Evolutionary conservation across 345 rosid genomes (phyloP).

Genomic region (Rubroshorea leprosula): DNA sequence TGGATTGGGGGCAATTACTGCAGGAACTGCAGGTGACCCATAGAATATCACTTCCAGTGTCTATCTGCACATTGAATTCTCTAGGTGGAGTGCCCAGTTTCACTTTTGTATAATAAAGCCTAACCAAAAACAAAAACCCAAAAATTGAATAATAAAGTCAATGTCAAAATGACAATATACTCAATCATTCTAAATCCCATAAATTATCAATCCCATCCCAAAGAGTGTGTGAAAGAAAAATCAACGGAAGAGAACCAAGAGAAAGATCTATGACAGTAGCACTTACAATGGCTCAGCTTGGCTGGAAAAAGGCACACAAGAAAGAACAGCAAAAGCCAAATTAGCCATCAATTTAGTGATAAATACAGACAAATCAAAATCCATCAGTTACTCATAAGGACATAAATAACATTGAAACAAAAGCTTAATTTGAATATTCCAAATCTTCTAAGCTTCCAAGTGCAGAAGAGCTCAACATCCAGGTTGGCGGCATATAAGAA

Average conservation of each 20-base stretch:
- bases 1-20: slow-evolving; percentile 69
- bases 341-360: neutral
- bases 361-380: neutral
- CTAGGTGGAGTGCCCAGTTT: slow-evolving; percentile 91
- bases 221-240: neutral
- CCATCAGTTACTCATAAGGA: neutral
- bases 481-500: too few species aligned
- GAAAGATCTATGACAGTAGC: slow-evolving; percentile 21
- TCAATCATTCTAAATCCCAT: neutral
- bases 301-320: slow-evolving; percentile 16
- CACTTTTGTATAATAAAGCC: slow-evolving; percentile 94
- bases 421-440: neutral
- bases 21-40: slow-evolving; percentile 90
- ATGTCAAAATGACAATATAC: neutral
- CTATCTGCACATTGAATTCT: slow-evolving; percentile 96
- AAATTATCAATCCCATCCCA: neutral
- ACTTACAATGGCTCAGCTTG: slow-evolving; percentile 18
- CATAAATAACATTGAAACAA: neutral
- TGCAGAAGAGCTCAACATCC: slow-evolving; percentile 12
- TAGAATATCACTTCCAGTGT: slow-evolving; percentile 90
- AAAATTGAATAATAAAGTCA: slow-evolving; percentile 11
- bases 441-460: slow-evolving; percentile 6
- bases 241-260: slow-evolving; percentile 13
- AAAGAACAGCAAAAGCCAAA: slow-evolving; percentile 25
- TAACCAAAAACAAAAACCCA: slow-evolving; percentile 25